Base-by-base conservation (phyloP, 352 stramenopile genomes). In the Pythium graminicola region DNA sequence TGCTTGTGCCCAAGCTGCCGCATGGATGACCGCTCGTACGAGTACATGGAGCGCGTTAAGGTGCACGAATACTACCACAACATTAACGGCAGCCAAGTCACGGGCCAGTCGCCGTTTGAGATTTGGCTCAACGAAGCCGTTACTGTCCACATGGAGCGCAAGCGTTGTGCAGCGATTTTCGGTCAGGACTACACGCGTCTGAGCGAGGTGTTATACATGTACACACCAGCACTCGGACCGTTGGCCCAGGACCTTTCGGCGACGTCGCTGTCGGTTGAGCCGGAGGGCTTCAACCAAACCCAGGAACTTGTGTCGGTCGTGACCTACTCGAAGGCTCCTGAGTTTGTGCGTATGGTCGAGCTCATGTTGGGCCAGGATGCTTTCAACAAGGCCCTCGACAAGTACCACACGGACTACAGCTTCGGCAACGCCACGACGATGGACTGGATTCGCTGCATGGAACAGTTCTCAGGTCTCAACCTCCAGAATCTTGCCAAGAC, bases 21-120 rank as follows among this genome's bases (percentile, higher is more conserved):
- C 54, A 86, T 89, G 75, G 74, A 83, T 39, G 78, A 89, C 61
- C 68, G 66, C 42, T 78, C 70, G 54, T 89, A 89, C 57, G 74
- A 85, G 59, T 89, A 89, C 71, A 86, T 86, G 76, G 78, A 89
- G 61, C 73, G 81, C 54, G 78, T 89, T 38, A 89, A 89, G 59
- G 75, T 86, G 16, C 78, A 89, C 69, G 78, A 89, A 45, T 89
- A 86, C 66, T 89, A 89, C 67, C 78, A 89, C 67, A 89, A 89
- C 51, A 89, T 89, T 51, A 89, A 89, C 55, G 78, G 78, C 31
- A 83, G 70, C 42, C 73, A 89, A 49, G 78, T 89, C 23, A 89
- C 78, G n/a, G 78, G 78, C 27, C 78, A 89, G 62, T 86, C 73
- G 24, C 78, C 78, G 23, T 89, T 89, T 40, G 78, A 89, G 58